phyloP scores from a whole-genome alignment of 495 filamentous ascomycete species.

The Jackrogersella minutella region DNA sequence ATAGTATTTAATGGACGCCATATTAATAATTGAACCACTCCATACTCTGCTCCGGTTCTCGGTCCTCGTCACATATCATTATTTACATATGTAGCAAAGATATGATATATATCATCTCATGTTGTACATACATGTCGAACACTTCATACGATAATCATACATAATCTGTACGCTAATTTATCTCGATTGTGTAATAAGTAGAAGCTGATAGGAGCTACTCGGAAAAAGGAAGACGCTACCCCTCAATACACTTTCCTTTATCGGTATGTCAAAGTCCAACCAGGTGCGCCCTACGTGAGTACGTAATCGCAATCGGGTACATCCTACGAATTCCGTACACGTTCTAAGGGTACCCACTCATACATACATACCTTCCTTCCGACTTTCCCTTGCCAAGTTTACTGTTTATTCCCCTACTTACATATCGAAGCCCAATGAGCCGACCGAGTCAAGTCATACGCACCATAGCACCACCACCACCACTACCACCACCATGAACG shows the following conservation, averaged over 20 bases:
- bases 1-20: too few relatives aligned
- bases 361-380: not conserved
- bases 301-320: not conserved
- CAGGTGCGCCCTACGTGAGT: not conserved
- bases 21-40: too few relatives aligned
- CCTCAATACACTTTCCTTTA: constrained; percentile 3
- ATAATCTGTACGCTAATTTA: not conserved
- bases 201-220: not conserved
- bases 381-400: too few relatives aligned
- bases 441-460: too few relatives aligned
- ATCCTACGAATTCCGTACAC: not conserved
- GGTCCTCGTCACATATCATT: not conserved
- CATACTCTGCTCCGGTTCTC: too few relatives aligned
- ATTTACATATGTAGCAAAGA: not conserved
- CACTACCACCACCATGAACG: too few relatives aligned
- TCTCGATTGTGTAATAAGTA: not conserved
- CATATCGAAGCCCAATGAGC: not conserved
- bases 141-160: not conserved
- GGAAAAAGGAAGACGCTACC: not conserved
- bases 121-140: not conserved
- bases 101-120: not conserved
- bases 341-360: not conserved
- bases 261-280: not conserved
- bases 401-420: not conserved
- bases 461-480: not conserved